These are phyloP conservation scores for Boletus rubropictus DNA, from an alignment of 768 basidiomycete genomes.

Conservation along the genomic window DNA sequence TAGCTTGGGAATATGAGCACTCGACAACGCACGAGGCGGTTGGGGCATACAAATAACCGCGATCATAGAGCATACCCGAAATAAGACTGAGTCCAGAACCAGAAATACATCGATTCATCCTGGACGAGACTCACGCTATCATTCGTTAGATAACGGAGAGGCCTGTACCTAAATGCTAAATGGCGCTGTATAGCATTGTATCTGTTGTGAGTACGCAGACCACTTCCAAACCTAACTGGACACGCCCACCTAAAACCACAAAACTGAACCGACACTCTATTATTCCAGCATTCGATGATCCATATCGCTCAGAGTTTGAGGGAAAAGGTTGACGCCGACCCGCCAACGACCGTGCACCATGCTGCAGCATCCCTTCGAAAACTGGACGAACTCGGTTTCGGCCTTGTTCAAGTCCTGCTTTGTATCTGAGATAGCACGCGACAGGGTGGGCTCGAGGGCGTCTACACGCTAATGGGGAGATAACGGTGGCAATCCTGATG, in stretches of 20 bases:
- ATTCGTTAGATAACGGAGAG: slow-evolving; percentile 33
- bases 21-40: background rate
- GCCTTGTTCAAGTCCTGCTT: slow-evolving; percentile 1
- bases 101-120: too few relatives aligned
- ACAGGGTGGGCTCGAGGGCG: slow-evolving; percentile 1
- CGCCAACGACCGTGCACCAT: slow-evolving; percentile 23
- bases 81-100: slow-evolving; percentile 43
- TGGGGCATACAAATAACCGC: slow-evolving; percentile 42
- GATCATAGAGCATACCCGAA: slow-evolving; percentile 44
- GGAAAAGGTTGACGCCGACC: slow-evolving; percentile 8
- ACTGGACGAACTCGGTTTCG: slow-evolving; percentile 1
- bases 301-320: background rate
- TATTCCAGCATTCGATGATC: background rate
- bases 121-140: slow-evolving; percentile 25
- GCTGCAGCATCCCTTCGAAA: slow-evolving; percentile 28
- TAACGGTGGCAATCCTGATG: background rate
- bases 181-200: slow-evolving; percentile 28
- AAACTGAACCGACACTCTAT: slow-evolving; percentile 29
- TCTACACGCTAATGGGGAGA: background rate
- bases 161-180: slow-evolving; percentile 39
- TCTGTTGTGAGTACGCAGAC: background rate
- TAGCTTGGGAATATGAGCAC: slow-evolving; percentile 29
- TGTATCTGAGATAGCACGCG: background rate
- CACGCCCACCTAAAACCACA: slow-evolving; percentile 30
- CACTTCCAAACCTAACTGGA: background rate